phyloP scores from a whole-genome alignment of 129 eudicot species.

The Saposhnikovia divaricata region DNA sequence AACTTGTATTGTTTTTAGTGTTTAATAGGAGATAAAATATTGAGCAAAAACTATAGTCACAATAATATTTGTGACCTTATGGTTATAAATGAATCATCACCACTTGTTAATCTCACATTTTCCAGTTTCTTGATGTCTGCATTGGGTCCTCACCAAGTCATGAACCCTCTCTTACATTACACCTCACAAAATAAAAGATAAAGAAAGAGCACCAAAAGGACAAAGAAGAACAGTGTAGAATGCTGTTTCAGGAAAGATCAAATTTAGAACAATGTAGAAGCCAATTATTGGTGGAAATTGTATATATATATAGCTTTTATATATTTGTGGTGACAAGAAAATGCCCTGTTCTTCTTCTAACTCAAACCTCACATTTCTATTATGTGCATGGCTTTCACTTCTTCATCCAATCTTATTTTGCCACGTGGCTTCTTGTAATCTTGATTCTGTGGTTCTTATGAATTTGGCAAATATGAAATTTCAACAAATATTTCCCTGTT shows the following conservation, averaged over 20 bases:
- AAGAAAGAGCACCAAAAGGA: neutral
- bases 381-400: neutral
- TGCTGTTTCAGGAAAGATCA: neutral
- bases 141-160: neutral
- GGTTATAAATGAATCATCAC: no score
- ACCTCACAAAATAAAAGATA: no score
- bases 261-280: neutral
- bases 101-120: no score
- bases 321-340: neutral
- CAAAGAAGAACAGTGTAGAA: slow-evolving; percentile 1
- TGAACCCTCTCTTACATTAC: no score
- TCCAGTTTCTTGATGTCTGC: neutral
- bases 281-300: neutral
- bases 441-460: slow-evolving; percentile 62
- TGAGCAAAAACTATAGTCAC: no score
- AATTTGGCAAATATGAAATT: slow-evolving; percentile 30
- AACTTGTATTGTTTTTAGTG: no score
- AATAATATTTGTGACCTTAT: no score
- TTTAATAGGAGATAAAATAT: no score
- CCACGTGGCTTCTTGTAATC: slow-evolving; percentile 66
- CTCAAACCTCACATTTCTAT: neutral
- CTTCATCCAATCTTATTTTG: slow-evolving; percentile 13
- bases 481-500: slow-evolving; percentile 5
- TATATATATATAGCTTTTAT: neutral
- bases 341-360: neutral